A percentile compares a stretch with the other conserved stretches of the same genome.
Conservation (phyloP, 768 basidiomycete species). For the Leccinum arenicola region DNA sequence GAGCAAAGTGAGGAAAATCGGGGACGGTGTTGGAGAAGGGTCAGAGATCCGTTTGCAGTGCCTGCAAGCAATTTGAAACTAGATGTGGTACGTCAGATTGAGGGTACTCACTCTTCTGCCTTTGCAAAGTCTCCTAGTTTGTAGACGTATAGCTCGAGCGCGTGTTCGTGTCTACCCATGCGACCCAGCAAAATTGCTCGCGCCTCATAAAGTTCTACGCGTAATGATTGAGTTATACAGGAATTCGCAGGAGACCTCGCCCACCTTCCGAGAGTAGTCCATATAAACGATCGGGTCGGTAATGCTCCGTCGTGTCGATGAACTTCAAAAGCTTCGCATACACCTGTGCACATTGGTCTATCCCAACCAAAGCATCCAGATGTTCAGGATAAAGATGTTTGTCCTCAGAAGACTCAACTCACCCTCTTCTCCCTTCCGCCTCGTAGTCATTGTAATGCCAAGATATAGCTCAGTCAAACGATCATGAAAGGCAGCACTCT, state of each 20-base stretch:
- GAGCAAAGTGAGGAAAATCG: slow-evolving; percentile 81
- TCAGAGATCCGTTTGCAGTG: slow-evolving; percentile 87
- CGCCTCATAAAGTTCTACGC: slow-evolving; percentile 81
- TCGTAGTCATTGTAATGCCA: slow-evolving; percentile 56
- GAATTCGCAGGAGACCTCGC: slow-evolving; percentile 9
- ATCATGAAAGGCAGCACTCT: slow-evolving; percentile 72
- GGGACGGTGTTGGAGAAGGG: slow-evolving; percentile 48
- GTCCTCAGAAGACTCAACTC: slow-evolving; percentile 17
- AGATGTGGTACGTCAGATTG: neutral
- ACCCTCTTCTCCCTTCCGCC: slow-evolving; percentile 60
- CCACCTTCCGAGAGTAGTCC: slow-evolving; percentile 80
- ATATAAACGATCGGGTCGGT: slow-evolving; percentile 77
- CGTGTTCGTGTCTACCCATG: slow-evolving; percentile 88
- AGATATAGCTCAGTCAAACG: slow-evolving; percentile 88
- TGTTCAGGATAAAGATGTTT: neutral
- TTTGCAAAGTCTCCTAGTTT: slow-evolving; percentile 77
- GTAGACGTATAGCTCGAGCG: slow-evolving; percentile 94
- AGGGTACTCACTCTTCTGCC: slow-evolving; percentile 78
- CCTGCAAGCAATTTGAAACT: slow-evolving; percentile 38
- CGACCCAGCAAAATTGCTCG: slow-evolving; percentile 89
- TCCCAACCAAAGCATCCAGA: neutral
- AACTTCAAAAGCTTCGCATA: slow-evolving; percentile 78
- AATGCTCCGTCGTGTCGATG: slow-evolving; percentile 65
- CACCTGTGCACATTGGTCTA: slow-evolving; percentile 48
- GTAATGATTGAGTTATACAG: neutral